These are phyloP conservation scores for Phytophthora megakarya DNA, from an alignment of 352 stramenopile genomes.

Conservation along the genomic window DNA sequence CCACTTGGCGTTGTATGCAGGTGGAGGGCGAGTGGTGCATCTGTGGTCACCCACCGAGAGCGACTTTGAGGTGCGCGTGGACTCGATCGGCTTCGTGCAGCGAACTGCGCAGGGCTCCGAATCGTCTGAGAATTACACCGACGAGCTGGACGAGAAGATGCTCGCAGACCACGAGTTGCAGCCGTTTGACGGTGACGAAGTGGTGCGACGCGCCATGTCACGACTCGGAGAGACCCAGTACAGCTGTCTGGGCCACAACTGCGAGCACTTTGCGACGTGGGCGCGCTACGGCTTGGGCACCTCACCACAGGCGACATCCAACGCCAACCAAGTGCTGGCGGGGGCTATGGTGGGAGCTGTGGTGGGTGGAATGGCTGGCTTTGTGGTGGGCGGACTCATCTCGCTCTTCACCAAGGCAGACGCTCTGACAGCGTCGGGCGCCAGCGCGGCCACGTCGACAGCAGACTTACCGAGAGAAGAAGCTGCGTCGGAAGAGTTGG, in stretches of 20 bases:
- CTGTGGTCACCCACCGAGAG: slow-evolving; percentile 55
- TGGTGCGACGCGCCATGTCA: slow-evolving; percentile 50
- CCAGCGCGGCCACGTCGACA: background rate
- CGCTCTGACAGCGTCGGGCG: slow-evolving; percentile 51
- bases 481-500: slow-evolving; percentile 20
- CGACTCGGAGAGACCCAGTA: slow-evolving; percentile 62
- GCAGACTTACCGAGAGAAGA: slow-evolving; percentile 7
- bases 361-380: slow-evolving; percentile 60
- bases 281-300: slow-evolving; percentile 58
- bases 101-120: slow-evolving; percentile 3
- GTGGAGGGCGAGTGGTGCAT: slow-evolving; percentile 57
- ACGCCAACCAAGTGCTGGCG: slow-evolving; percentile 64
- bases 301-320: slow-evolving; percentile 62
- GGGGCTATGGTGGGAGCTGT: slow-evolving; percentile 64
- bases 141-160: slow-evolving; percentile 61
- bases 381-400: slow-evolving; percentile 62
- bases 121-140: slow-evolving; percentile 44
- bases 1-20: slow-evolving; percentile 64
- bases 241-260: slow-evolving; percentile 62
- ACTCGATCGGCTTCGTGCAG: slow-evolving; percentile 56
- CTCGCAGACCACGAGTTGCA: slow-evolving; percentile 40
- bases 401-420: slow-evolving; percentile 70
- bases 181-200: slow-evolving; percentile 48
- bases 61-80: slow-evolving; percentile 66
- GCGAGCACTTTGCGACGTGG: slow-evolving; percentile 83